Evolutionary conservation across 371 early-diverging fungal species (phyloP).

Genomic region (Globomyces sp.): DNA sequence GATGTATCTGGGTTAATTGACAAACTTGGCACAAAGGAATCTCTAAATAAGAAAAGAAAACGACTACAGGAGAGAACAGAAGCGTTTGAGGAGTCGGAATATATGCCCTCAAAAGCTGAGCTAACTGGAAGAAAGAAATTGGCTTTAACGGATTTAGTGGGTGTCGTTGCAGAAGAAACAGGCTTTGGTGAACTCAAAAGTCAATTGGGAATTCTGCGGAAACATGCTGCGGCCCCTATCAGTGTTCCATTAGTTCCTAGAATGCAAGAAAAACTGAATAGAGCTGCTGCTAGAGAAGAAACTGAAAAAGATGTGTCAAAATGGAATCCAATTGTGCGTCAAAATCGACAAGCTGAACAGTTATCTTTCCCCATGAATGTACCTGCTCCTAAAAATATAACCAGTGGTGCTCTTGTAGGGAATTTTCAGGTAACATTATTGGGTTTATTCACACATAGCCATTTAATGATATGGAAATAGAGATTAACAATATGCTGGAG

Average conservation of each 20-base stretch:
- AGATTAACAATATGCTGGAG: conserved; percentile 67
- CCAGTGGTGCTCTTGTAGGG: conserved; percentile 60
- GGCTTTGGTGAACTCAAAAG: conserved; percentile 63
- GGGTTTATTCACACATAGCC: conserved; percentile 16
- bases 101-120: conserved; percentile 31
- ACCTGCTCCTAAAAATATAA: conserved; percentile 34
- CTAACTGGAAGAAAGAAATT: conserved; percentile 45
- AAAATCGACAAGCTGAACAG: conserved; percentile 84
- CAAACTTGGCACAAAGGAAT: conserved; percentile 1
- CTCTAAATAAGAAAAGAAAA: conserved; percentile 35
- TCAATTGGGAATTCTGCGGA: conserved; percentile 57
- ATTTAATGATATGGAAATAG: conserved; percentile 71
- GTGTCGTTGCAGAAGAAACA: conserved; percentile 58
- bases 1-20: conserved; percentile 30
- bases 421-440: conserved; percentile 49
- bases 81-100: conserved; percentile 75
- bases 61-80: conserved; percentile 67
- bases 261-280: conserved; percentile 77
- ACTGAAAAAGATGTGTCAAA: conserved; percentile 77
- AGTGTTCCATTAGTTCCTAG: conserved; percentile 80
- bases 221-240: conserved; percentile 57
- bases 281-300: conserved; percentile 78
- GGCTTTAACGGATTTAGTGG: conserved; percentile 73
- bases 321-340: conserved; percentile 80
- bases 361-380: conserved; percentile 69